Percentiles rank a stretch among this genome's conserved stretches.
Evolutionary conservation across 306 rosid genomes (phyloP).

Genomic region (Coriaria nepalensis): DNA sequence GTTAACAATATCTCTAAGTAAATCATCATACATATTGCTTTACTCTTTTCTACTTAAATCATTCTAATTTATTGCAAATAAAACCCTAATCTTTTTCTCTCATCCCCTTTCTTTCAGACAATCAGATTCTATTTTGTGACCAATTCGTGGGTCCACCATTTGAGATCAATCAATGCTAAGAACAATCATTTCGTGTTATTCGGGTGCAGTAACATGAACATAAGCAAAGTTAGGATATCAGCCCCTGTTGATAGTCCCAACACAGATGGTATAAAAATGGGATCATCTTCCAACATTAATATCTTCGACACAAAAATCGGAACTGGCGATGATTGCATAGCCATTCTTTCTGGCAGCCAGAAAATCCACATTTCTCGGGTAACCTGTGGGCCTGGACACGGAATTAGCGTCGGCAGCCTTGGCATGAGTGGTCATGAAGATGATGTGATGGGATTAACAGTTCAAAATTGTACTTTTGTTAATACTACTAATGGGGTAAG

Average conservation of each 20-base stretch:
- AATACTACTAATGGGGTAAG: conserved; percentile 39
- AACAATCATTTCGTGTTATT: conserved; percentile 26
- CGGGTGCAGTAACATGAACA: conserved; percentile 26
- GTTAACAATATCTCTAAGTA: too few species aligned
- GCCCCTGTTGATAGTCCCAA: conserved; percentile 43
- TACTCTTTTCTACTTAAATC: too few species aligned
- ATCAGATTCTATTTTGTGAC: conserved; percentile 35
- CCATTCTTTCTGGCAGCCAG: conserved; percentile 30
- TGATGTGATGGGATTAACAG: conserved; percentile 25
- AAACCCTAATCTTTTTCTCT: background rate
- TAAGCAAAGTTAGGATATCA: conserved; percentile 17
- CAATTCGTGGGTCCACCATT: conserved; percentile 25
- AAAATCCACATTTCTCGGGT: conserved; percentile 20
- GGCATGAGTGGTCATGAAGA: conserved; percentile 21
- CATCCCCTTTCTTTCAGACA: conserved; percentile 19
- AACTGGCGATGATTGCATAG: conserved; percentile 54
- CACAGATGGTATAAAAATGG: conserved; percentile 68
- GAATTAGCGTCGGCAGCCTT: conserved; percentile 61
- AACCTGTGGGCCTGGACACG: conserved; percentile 58
- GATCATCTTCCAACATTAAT: conserved; percentile 17
- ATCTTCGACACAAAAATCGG: conserved; percentile 9
- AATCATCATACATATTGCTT: too few species aligned
- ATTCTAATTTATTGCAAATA: background rate
- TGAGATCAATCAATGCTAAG: conserved; percentile 40
- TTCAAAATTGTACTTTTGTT: conserved; percentile 28